phyloP scores from a whole-genome alignment of 805 yeast genomes.

The Spencermartinsiella europaea region DNA sequence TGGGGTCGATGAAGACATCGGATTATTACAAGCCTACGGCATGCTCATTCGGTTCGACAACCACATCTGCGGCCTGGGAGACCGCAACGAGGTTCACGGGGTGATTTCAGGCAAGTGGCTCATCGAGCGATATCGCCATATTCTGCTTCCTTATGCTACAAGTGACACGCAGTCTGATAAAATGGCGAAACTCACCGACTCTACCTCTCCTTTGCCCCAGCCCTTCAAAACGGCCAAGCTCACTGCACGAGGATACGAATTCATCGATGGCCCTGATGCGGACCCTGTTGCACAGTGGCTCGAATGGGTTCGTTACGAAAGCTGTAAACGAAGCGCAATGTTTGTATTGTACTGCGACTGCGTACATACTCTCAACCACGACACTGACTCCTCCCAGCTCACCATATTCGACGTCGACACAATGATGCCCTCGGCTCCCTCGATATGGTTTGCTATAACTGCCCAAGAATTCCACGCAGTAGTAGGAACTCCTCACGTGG shows the following conservation, averaged over 20 bases:
- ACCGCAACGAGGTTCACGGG: not conserved
- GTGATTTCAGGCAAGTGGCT: slow-evolving; percentile 20
- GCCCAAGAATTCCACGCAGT: slow-evolving; percentile 25
- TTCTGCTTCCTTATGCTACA: slow-evolving; percentile 21
- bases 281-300: slow-evolving; percentile 37
- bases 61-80: slow-evolving; percentile 11
- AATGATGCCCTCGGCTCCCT: slow-evolving; percentile 27
- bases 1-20: slow-evolving; percentile 15
- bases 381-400: slow-evolving; percentile 12
- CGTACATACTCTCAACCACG: slow-evolving; percentile 17
- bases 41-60: slow-evolving; percentile 27
- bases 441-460: slow-evolving; percentile 27
- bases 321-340: slow-evolving; percentile 34
- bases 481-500: slow-evolving; percentile 21
- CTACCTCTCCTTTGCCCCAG: slow-evolving; percentile 3
- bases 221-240: slow-evolving; percentile 26
- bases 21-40: slow-evolving; percentile 28
- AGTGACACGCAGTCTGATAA: not conserved
- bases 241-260: slow-evolving; percentile 22
- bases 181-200: no score
- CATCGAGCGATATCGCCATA: slow-evolving; percentile 23
- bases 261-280: slow-evolving; percentile 20
- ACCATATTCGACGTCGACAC: slow-evolving; percentile 29
- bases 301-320: slow-evolving; percentile 44
- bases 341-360: slow-evolving; percentile 27